Conservation (phyloP, 2,329 filamentous ascomycete genomes). For the Penicillium palitans region DNA sequence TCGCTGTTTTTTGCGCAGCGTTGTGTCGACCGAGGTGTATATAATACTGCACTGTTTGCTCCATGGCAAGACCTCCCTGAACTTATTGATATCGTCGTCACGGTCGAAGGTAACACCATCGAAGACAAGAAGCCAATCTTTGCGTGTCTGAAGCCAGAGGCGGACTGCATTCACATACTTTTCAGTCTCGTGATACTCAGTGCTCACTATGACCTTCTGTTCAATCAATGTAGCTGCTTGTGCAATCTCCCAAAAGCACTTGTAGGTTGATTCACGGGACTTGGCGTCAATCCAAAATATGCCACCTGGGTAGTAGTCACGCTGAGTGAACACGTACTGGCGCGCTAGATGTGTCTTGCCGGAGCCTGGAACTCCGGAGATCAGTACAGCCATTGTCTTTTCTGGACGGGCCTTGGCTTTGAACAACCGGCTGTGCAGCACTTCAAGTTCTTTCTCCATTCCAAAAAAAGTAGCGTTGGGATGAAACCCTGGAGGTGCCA, state of each 20-base stretch:
- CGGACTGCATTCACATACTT: slow-evolving; percentile 60
- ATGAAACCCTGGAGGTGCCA: slow-evolving; percentile 59
- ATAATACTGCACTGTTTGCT: slow-evolving; percentile 64
- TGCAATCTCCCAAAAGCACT: slow-evolving; percentile 67
- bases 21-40: slow-evolving; percentile 66
- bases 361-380: slow-evolving; percentile 64
- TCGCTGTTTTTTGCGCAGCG: slow-evolving; percentile 56
- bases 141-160: slow-evolving; percentile 60
- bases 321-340: slow-evolving; percentile 65
- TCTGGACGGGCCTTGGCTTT: slow-evolving; percentile 58
- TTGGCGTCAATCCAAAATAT: slow-evolving; percentile 70
- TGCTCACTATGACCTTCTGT: slow-evolving; percentile 41
- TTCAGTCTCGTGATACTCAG: slow-evolving; percentile 41
- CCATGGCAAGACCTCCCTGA: slow-evolving; percentile 65
- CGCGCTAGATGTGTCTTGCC: slow-evolving; percentile 70
- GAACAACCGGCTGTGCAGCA: slow-evolving; percentile 61
- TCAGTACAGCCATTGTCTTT: slow-evolving; percentile 63
- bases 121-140: slow-evolving; percentile 68
- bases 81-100: slow-evolving; percentile 50
- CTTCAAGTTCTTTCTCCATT: slow-evolving; percentile 58
- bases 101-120: slow-evolving; percentile 66
- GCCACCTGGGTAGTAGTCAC: slow-evolving; percentile 61
- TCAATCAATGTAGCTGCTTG: slow-evolving; percentile 56
- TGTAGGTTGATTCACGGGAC: slow-evolving; percentile 58
- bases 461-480: slow-evolving; percentile 65